These are phyloP conservation scores for Fusarium tricinctum DNA, from an alignment of 2,329 filamentous ascomycete genomes.

Conservation along the genomic window DNA sequence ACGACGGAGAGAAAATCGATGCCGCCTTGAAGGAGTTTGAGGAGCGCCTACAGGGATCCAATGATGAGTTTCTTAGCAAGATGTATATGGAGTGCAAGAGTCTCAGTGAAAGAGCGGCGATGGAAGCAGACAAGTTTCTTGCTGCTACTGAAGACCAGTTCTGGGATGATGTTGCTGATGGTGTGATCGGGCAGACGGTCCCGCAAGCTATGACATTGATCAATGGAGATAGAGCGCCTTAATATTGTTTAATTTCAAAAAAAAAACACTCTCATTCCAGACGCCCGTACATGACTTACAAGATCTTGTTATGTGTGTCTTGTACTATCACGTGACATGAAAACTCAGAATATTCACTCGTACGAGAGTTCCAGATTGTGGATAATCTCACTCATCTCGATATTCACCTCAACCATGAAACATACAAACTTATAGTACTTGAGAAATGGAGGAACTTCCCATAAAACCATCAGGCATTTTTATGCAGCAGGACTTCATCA, in stretches of 20 bases:
- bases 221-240: no score
- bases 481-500: conserved; percentile 64
- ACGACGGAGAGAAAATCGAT: neutral
- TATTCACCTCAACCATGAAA: neutral
- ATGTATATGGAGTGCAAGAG: neutral
- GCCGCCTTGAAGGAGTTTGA: neutral
- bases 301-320: no score
- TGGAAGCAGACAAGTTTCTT: neutral
- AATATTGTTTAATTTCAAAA: no score
- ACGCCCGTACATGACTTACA: no score
- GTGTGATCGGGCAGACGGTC: no score
- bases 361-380: neutral
- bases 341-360: conserved; percentile 18
- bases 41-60: neutral
- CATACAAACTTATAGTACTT: neutral
- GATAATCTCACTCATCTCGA: neutral
- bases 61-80: neutral
- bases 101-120: neutral
- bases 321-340: conserved; percentile 14
- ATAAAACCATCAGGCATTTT: conserved; percentile 56
- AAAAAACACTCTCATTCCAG: no score
- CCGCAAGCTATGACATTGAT: no score
- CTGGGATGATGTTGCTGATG: no score
- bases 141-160: no score
- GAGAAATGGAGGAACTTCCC: conserved; percentile 47